A percentile compares a stretch with the other conserved stretches of the same genome.
These are phyloP conservation scores for Botryococcus braunii DNA, from an alignment of 163 green algal species.

Conservation along the genomic window DNA sequence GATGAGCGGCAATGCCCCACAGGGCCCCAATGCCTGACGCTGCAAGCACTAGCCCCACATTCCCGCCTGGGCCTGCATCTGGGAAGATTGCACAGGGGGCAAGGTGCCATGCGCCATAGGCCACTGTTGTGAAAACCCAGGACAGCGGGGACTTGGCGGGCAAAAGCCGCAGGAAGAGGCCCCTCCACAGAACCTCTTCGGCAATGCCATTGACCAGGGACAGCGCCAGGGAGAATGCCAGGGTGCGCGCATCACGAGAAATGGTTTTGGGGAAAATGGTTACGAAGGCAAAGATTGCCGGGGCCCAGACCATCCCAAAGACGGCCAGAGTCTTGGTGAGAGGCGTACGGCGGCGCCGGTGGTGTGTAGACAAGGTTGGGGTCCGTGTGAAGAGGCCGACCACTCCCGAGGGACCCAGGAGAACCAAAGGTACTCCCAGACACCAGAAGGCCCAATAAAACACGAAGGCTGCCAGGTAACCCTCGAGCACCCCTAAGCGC, in stretches of 20 bases:
- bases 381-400: not conserved
- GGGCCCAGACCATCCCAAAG: not conserved
- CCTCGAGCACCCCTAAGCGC: too few relatives aligned
- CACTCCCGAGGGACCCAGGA: not conserved
- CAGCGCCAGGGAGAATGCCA: not conserved
- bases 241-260: not conserved
- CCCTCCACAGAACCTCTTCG: not conserved
- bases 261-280: too few relatives aligned
- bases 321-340: not conserved
- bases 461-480: too few relatives aligned
- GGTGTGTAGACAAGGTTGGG: not conserved
- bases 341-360: not conserved
- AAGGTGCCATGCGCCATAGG: not conserved
- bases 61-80: not conserved
- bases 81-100: not conserved
- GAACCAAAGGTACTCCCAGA: too few relatives aligned
- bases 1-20: not conserved
- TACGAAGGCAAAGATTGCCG: too few relatives aligned
- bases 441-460: too few relatives aligned
- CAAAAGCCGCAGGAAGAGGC: not conserved
- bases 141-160: not conserved
- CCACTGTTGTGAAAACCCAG: not conserved
- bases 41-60: not conserved
- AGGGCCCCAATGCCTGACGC: not conserved
- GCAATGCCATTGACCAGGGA: not conserved